Conservation (phyloP, 192 early-diverging fungal genomes). For the Coemansia sp. region DNA sequence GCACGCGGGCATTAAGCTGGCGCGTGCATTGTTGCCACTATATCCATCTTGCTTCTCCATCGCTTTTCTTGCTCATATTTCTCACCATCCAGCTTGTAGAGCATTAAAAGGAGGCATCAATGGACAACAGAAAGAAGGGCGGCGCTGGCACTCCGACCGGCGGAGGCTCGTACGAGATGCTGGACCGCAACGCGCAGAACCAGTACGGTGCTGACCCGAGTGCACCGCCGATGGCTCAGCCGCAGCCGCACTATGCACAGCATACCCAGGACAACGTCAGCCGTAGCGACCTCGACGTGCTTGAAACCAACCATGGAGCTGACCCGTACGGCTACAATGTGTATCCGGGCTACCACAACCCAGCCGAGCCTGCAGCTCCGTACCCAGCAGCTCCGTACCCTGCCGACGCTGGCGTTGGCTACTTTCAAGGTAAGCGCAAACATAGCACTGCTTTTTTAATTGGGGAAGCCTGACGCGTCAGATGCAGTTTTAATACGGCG, state of each 20-base stretch:
- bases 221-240: constrained; percentile 18
- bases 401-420: constrained; percentile 41
- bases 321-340: constrained; percentile 33
- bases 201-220: constrained; percentile 18
- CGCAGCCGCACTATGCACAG: constrained; percentile 16
- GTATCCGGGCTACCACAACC: constrained; percentile 26
- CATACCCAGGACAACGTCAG: constrained; percentile 25
- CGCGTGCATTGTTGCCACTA: background rate
- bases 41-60: background rate
- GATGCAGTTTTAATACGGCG: background rate
- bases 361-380: constrained; percentile 7
- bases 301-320: constrained; percentile 37
- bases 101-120: constrained; percentile 3
- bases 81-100: background rate
- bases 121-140: constrained; percentile 38
- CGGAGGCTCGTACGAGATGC: constrained; percentile 53
- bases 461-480: constrained; percentile 5
- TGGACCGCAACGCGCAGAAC: constrained; percentile 44
- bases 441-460: background rate
- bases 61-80: constrained; percentile 5
- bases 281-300: constrained; percentile 52
- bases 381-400: background rate
- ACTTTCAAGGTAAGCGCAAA: constrained; percentile 37
- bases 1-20: background rate
- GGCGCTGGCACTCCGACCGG: constrained; percentile 8